Conservation (phyloP, 192 early-diverging fungal species). For the Rhizoclosmatium sp. region DNA sequence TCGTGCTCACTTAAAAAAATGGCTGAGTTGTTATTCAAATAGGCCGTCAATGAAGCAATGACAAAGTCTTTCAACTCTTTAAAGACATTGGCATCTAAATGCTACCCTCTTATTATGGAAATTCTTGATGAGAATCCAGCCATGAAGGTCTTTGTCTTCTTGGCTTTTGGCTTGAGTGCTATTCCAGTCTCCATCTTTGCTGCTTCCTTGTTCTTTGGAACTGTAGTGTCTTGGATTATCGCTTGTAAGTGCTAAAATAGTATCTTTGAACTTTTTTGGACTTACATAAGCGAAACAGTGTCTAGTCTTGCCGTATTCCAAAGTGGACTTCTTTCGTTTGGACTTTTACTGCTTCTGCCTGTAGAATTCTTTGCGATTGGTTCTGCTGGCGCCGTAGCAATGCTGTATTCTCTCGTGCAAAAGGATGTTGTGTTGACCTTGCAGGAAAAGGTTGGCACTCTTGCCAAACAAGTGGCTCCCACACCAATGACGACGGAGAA, state of each 20-base stretch:
- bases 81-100: not conserved
- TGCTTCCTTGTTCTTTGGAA: not conserved
- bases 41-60: too few relatives aligned
- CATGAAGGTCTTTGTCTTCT: not conserved
- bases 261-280: not conserved
- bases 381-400: not conserved
- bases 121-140: not conserved
- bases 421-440: too few relatives aligned
- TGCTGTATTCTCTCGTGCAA: too few relatives aligned
- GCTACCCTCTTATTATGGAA: not conserved
- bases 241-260: not conserved
- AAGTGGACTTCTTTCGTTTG: not conserved
- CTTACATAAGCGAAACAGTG: not conserved
- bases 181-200: not conserved
- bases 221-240: not conserved
- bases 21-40: too few relatives aligned
- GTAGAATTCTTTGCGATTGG: not conserved
- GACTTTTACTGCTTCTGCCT: not conserved
- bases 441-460: too few relatives aligned
- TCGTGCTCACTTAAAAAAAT: too few relatives aligned
- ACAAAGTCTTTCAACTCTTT: not conserved
- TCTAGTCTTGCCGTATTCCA: not conserved
- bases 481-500: too few relatives aligned
- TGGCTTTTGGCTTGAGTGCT: not conserved
- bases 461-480: too few relatives aligned